Base-by-base conservation (phyloP, 306 rosid species). In the Inga oerstediana region DNA sequence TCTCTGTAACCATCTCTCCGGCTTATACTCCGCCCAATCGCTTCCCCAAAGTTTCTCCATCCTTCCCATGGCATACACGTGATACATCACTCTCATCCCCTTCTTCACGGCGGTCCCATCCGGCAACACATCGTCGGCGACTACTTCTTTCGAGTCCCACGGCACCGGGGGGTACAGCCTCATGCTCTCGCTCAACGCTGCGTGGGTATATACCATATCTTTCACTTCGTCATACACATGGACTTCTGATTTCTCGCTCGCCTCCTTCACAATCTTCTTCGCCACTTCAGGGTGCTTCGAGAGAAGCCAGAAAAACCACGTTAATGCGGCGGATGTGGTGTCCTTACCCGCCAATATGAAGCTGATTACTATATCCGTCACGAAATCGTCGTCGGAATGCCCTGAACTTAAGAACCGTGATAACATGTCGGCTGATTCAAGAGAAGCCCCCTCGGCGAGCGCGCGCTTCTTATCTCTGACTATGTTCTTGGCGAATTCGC, bases 401-500 rank as follows among this genome's bases (percentile, higher is more conserved):
- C 66, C 66, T 0, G 66, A 22, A n/a, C 32, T 22, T 4, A 59
- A 59, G 66, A 59, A 59, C 12, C 65, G 10, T 2, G 65, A 59
- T 22, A 59, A 22, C 65, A 59, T 59, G 27, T 59, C 32, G 5
- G 65, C 65, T 22, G 65, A 59, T 59, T 59, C 65, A 0, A 59
- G 13, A 0, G 65, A 59, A 59, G 5, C 32, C 65, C 30, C 65
- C 10, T 20, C 13, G 27, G 30, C 14, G 32, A 59, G 30, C 32
- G 22, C 13, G 13, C 65, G 65, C 22, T 59, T 59, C 32, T 59
- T 22, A 3, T 59, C 32, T 58, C 65, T 59, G 3, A 61, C 64
- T 56, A 56, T 20, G 27, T 19, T 85, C 1, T 15, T 51, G 0
- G 98, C 91, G 0, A 90, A 82, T 1, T 80, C 90, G 10, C 88